These are phyloP conservation scores for Heterobasidion annosum DNA, from an alignment of 1,284 basidiomycete species.

Conservation along the genomic window DNA sequence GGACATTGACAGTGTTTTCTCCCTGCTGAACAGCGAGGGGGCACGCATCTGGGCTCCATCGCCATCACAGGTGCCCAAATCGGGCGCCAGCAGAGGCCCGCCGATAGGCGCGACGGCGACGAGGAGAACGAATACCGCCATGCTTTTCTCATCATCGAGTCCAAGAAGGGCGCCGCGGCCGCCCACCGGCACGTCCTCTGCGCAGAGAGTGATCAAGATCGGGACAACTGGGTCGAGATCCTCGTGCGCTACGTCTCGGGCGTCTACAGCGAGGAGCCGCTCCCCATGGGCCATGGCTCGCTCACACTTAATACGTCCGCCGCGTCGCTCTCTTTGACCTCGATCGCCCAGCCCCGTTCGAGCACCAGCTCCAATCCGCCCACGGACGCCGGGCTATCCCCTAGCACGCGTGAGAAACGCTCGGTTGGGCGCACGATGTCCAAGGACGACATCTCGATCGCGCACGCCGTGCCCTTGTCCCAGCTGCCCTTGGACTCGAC, in stretches of 20 bases:
- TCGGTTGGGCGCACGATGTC: slow-evolving; percentile 28
- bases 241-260: slow-evolving; percentile 80
- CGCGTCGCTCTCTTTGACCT: slow-evolving; percentile 1
- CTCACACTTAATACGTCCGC: slow-evolving; percentile 11
- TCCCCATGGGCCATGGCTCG: slow-evolving; percentile 5
- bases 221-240: slow-evolving; percentile 93
- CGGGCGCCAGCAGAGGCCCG: slow-evolving; percentile 49
- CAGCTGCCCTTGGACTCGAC: slow-evolving; percentile 43
- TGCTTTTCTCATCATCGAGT: slow-evolving; percentile 94
- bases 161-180: slow-evolving; percentile 58
- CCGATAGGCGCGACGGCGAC: slow-evolving; percentile 39
- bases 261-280: slow-evolving; percentile 45
- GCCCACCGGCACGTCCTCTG: slow-evolving; percentile 87
- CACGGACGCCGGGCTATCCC: slow-evolving; percentile 23
- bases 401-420: slow-evolving; percentile 24
- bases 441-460: slow-evolving; percentile 58
- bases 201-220: slow-evolving; percentile 88
- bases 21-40: slow-evolving; percentile 62
- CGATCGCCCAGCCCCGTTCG: slow-evolving; percentile 34
- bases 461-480: slow-evolving; percentile 50
- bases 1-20: slow-evolving; percentile 1
- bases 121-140: slow-evolving; percentile 94
- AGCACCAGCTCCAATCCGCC: slow-evolving; percentile 44
- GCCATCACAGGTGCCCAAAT: slow-evolving; percentile 84
- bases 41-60: slow-evolving; percentile 85